These are phyloP conservation scores for Amanita molliuscula DNA, from an alignment of 768 basidiomycete genomes.

Conservation along the genomic window DNA sequence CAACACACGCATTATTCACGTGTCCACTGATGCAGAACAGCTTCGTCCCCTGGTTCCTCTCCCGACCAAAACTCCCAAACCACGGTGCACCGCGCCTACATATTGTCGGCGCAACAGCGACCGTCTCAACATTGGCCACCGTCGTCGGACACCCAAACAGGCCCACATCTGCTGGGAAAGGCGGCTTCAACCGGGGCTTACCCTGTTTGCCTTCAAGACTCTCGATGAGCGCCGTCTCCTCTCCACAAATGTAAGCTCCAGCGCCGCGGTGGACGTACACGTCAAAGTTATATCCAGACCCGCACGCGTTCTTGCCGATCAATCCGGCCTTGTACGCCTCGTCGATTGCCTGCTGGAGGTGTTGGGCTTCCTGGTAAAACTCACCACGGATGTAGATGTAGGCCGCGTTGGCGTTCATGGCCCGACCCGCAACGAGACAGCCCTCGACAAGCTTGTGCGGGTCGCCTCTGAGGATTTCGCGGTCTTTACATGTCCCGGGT, in stretches of 20 bases:
- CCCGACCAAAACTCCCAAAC: slow-evolving; percentile 90
- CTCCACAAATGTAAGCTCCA: slow-evolving; percentile 97
- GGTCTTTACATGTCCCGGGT: slow-evolving; percentile 98
- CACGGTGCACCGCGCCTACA: slow-evolving; percentile 80
- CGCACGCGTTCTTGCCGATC: slow-evolving; percentile 86
- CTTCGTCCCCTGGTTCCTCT: slow-evolving; percentile 95
- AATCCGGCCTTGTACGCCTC: slow-evolving; percentile 89
- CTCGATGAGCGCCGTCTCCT: slow-evolving; percentile 97
- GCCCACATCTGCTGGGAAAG: slow-evolving; percentile 97
- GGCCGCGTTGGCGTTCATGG: slow-evolving; percentile 96
- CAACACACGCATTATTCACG: slow-evolving; percentile 95
- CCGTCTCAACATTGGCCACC: slow-evolving; percentile 97
- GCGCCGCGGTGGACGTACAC: slow-evolving; percentile 98
- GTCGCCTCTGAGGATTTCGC: slow-evolving; percentile 95
- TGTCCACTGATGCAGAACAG: slow-evolving; percentile 94
- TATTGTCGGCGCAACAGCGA: slow-evolving; percentile 95
- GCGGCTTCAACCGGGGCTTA: slow-evolving; percentile 94
- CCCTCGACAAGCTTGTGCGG: slow-evolving; percentile 98
- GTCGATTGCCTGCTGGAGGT: slow-evolving; percentile 90
- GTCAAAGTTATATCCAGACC: slow-evolving; percentile 89
- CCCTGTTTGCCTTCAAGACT: slow-evolving; percentile 97
- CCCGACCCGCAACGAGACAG: slow-evolving; percentile 92
- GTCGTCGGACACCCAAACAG: slow-evolving; percentile 96
- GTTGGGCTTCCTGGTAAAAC: slow-evolving; percentile 90
- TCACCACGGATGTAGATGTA: slow-evolving; percentile 99